Evolutionary conservation across 2,329 filamentous ascomycete genomes (phyloP).

Genomic region (Clonostachys byssicola): DNA sequence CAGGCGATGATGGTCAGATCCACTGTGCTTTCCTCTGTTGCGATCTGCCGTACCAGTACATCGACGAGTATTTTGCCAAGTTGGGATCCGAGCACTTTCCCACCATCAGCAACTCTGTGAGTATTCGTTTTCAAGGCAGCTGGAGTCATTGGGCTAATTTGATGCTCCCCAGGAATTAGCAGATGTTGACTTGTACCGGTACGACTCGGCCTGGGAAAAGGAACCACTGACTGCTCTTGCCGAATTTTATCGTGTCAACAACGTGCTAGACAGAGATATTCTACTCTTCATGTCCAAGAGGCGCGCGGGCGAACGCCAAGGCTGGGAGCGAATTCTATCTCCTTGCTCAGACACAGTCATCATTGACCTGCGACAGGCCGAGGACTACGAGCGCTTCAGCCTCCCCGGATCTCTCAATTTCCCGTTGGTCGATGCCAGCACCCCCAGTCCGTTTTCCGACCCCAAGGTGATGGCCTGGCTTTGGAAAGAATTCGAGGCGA

Average conservation of each 20-base stretch:
- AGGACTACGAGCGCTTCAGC: slow-evolving; percentile 34
- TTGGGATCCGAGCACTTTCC: slow-evolving; percentile 42
- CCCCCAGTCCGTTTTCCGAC: slow-evolving; percentile 39
- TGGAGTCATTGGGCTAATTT: neutral
- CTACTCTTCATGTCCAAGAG: neutral
- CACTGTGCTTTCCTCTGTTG: slow-evolving; percentile 59
- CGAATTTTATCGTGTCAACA: slow-evolving; percentile 16
- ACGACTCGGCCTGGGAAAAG: slow-evolving; percentile 49
- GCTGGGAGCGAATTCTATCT: neutral
- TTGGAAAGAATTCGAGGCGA: slow-evolving; percentile 40
- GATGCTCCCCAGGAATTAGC: slow-evolving; percentile 28
- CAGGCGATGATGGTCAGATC: slow-evolving; percentile 27
- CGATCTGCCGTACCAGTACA: slow-evolving; percentile 60
- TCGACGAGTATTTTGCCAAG: slow-evolving; percentile 56
- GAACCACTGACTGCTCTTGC: slow-evolving; percentile 28
- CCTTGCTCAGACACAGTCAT: slow-evolving; percentile 22
- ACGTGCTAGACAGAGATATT: slow-evolving; percentile 1
- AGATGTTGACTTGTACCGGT: slow-evolving; percentile 43
- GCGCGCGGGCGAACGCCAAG: neutral
- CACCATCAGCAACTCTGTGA: slow-evolving; percentile 35
- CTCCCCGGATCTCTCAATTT: slow-evolving; percentile 39
- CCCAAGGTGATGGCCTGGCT: slow-evolving; percentile 32
- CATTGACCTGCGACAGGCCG: slow-evolving; percentile 36
- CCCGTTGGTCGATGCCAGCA: slow-evolving; percentile 29
- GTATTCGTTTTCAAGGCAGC: neutral